Conservation (phyloP, 139 green algal genomes). For the Bryopsis sp. region DNA sequence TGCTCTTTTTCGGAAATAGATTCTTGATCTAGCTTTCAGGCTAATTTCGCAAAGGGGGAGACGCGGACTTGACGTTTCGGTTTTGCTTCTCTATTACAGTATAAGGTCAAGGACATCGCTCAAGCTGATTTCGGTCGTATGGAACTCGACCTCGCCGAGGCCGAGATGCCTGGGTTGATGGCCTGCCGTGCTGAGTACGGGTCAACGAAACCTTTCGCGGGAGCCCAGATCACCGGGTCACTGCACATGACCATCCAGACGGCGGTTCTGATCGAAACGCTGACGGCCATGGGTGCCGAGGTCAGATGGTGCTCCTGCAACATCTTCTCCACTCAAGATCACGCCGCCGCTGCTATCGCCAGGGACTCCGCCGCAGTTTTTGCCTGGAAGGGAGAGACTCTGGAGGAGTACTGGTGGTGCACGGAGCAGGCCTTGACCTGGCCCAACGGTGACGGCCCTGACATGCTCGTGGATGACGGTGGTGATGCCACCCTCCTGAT, state of each 20-base stretch:
- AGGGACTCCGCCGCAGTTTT: conserved; percentile 93
- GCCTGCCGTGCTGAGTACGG: conserved; percentile 91
- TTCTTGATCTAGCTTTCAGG: too few relatives aligned
- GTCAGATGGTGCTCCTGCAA: conserved; percentile 99
- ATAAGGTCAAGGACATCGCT: conserved; percentile 90
- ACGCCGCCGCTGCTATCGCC: conserved; percentile 93
- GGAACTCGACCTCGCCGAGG: conserved; percentile 97
- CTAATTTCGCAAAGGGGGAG: too few relatives aligned
- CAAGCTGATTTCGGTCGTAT: conserved; percentile 97
- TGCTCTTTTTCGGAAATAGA: too few relatives aligned
- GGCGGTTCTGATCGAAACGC: conserved; percentile 97
- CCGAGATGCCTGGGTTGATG: conserved; percentile 97
- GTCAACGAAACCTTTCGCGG: conserved; percentile 84
- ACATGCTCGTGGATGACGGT: conserved; percentile 98
- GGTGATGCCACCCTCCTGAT: conserved; percentile 98
- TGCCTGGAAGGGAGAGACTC: conserved; percentile 99
- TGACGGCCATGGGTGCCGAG: conserved; percentile 89
- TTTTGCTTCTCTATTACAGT: conserved; percentile 44
- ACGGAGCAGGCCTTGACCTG: conserved; percentile 90
- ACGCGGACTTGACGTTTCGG: too few relatives aligned
- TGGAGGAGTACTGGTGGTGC: conserved; percentile 99
- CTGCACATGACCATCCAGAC: conserved; percentile 99
- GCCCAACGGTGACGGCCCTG: conserved; percentile 65
- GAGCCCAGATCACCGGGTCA: conserved; percentile 85
- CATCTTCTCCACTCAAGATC: conserved; percentile 99